A percentile compares a stretch with the other conserved stretches of the same genome.
Conservation (phyloP, 345 rosid genomes). For the Salix caprea region DNA sequence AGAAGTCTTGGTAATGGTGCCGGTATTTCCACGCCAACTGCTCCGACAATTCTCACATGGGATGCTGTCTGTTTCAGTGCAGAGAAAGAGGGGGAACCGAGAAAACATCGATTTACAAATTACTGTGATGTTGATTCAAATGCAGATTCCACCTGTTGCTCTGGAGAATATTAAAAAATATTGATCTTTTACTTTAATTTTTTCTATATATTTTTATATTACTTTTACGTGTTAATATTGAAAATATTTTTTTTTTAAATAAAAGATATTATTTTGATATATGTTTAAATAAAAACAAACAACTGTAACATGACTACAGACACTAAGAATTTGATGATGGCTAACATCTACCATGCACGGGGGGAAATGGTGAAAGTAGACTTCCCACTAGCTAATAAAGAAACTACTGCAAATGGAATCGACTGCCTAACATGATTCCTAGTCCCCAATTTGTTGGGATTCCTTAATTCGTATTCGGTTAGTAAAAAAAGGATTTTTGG, state of each 20-base stretch:
- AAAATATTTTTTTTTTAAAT: too few species aligned
- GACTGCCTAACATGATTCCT: slow-evolving; percentile 6
- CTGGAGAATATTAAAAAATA: too few species aligned
- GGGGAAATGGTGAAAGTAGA: slow-evolving; percentile 25
- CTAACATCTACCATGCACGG: neutral
- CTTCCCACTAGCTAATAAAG: slow-evolving; percentile 22
- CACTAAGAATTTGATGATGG: neutral
- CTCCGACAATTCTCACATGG: neutral
- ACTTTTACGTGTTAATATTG: too few species aligned
- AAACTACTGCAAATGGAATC: slow-evolving; percentile 12
- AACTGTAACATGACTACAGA: too few species aligned
- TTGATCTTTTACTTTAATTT: too few species aligned
- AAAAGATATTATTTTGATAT: too few species aligned
- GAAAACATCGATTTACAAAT: neutral
- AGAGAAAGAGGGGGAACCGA: neutral
- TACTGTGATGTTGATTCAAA: neutral
- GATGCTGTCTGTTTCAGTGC: neutral
- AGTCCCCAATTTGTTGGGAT: slow-evolving; percentile 31
- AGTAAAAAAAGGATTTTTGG: neutral
- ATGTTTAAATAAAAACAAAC: too few species aligned
- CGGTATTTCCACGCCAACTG: neutral
- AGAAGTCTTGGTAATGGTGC: neutral
- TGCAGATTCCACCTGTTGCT: neutral
- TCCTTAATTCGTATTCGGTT: slow-evolving; percentile 19
- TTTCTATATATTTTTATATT: too few species aligned